A percentile compares a stretch with the other conserved stretches of the same genome.
Conservation (phyloP, 139 green algal species). For the Volvox africanus region DNA sequence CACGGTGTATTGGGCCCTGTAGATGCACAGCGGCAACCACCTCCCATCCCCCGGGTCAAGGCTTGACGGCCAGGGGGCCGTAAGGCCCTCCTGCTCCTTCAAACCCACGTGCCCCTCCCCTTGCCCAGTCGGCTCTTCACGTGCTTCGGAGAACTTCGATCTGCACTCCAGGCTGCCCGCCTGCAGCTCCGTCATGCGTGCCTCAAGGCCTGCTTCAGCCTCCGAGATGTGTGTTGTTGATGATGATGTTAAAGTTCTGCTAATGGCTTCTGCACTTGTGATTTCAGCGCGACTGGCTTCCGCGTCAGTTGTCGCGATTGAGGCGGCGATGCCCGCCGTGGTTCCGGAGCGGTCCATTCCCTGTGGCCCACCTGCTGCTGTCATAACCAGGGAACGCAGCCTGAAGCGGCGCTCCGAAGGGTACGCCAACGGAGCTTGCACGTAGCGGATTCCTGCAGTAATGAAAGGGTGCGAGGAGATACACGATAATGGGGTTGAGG, state of each 20-base stretch:
- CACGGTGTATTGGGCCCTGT: not conserved
- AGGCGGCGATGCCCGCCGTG: not conserved
- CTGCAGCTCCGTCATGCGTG: too few relatives aligned
- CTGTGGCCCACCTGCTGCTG: not conserved
- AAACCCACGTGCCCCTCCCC: not conserved
- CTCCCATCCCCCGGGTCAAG: not conserved
- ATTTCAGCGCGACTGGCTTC: not conserved
- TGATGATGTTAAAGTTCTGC: too few relatives aligned
- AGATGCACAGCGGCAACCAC: conserved; percentile 41
- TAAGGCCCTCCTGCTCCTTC: not conserved
- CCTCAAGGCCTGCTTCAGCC: too few relatives aligned
- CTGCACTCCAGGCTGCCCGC: too few relatives aligned
- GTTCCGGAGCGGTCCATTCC: not conserved
- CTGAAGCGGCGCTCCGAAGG: conserved; percentile 74
- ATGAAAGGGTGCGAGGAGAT: not conserved
- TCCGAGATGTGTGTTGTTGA: too few relatives aligned
- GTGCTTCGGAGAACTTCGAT: too few relatives aligned
- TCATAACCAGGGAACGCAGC: conserved; percentile 55
- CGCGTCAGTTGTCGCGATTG: not conserved
- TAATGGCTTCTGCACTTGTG: too few relatives aligned
- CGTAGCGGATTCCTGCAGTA: conserved; percentile 68
- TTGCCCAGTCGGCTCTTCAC: not conserved
- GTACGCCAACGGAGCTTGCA: conserved; percentile 83
- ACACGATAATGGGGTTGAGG: too few relatives aligned
- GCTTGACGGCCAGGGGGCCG: not conserved